Evolutionary conservation across 257 asterid species (phyloP), one percentile per base, ranked within the genome.

Genomic region (Rhazya stricta): DNA sequence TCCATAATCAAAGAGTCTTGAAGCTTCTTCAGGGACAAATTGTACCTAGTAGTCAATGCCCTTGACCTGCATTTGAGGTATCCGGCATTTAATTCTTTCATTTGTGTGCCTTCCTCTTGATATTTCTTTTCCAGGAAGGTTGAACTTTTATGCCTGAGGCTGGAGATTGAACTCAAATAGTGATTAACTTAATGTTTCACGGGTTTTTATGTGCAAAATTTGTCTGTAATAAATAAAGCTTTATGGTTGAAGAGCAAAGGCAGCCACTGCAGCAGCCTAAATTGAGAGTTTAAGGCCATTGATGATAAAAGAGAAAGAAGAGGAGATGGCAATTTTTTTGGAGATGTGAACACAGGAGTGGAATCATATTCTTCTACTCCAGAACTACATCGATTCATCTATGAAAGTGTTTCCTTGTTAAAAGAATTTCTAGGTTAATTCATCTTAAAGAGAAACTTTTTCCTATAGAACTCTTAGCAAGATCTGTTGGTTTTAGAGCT

Each of bases 11-110:
- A 94, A 94, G 76, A 97, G 99, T 78, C 97, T 89, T 9, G 97
- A 94, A 77, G 99, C 96, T 89, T 88, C 90, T 74, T 78, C 76
- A 42, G 99, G 99, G 51, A 54, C 78, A 77, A 81, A 72, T 94
- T 94, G 80, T 88, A 86, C 78, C 87, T 92, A 70, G 96, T 92
- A n/a, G 96, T 78, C 91, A 94, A 82, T 67, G 97, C 99, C 88
- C 96, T 94, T 62, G 89, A 88, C 86, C 99, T 92, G 86, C 77
- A 83, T 51, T 80, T 18, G 29, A 16, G 72, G 72, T 66, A 71
- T 51, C 45, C 39, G 48, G n/a, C 61, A 77, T 75, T 73, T 32
- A 39, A 36, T n/a, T 41, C 39, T 43, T 6, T 41, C 23, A 23
- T 6, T 69, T 68, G 27, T 16, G 50, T 36, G 56, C 18, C 41